Percentiles rank a stretch among this genome's conserved stretches.
phyloP scores from a whole-genome alignment of 176 grass and related monocot genomes.

The Eragrostis nindensis region DNA sequence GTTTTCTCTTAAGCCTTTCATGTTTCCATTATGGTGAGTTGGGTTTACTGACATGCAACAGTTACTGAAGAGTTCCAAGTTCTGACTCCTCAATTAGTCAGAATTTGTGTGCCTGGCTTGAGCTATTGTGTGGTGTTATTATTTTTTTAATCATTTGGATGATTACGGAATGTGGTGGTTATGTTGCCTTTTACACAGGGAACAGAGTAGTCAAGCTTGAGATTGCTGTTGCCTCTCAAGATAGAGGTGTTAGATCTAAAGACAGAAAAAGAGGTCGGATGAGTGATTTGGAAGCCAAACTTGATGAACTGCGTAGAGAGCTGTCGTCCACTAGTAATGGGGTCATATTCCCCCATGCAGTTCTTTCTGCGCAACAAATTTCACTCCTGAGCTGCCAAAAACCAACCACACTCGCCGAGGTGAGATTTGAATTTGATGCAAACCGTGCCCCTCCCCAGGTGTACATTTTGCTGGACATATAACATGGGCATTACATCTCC shows the following conservation, averaged over 20 bases:
- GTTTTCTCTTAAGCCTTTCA: background rate
- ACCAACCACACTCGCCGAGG: slow-evolving; percentile 65
- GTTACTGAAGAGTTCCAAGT: background rate
- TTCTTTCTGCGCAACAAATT: slow-evolving; percentile 78
- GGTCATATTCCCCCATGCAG: slow-evolving; percentile 72
- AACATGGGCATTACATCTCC: slow-evolving; percentile 29
- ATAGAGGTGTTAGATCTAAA: slow-evolving; percentile 43
- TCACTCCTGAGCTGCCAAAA: slow-evolving; percentile 55
- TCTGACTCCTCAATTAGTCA: background rate
- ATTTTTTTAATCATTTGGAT: background rate
- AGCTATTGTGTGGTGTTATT: background rate
- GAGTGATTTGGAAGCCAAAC: slow-evolving; percentile 71
- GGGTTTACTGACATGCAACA: background rate
- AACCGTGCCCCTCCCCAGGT: background rate
- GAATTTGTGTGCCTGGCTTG: background rate
- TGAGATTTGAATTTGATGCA: slow-evolving; percentile 41
- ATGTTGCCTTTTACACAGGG: slow-evolving; percentile 49
- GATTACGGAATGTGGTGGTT: background rate
- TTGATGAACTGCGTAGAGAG: slow-evolving; percentile 71
- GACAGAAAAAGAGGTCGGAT: slow-evolving; percentile 48
- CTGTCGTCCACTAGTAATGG: slow-evolving; percentile 58
- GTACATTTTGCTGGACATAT: background rate
- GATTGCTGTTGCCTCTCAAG: slow-evolving; percentile 31
- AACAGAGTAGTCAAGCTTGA: slow-evolving; percentile 70
- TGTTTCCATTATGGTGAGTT: slow-evolving; percentile 9